phyloP scores from a whole-genome alignment of 805 yeast species.

The Candida stauntonica region DNA sequence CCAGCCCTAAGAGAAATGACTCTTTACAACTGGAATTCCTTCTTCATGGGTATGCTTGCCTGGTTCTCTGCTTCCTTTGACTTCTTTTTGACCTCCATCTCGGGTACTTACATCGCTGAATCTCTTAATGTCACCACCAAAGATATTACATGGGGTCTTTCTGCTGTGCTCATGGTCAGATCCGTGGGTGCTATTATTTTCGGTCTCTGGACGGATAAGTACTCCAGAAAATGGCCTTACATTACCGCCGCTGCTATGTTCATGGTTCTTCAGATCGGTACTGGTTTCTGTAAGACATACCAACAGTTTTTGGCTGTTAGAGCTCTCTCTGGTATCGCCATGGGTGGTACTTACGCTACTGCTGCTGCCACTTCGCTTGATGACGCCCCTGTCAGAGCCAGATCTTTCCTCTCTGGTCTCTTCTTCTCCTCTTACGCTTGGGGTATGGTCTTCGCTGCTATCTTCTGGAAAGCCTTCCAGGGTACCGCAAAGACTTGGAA shows the following conservation, averaged over 20 bases:
- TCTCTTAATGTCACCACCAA: slow-evolving; percentile 41
- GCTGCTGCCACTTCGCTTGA: slow-evolving; percentile 48
- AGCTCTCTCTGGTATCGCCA: slow-evolving; percentile 54
- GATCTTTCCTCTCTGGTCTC: slow-evolving; percentile 60
- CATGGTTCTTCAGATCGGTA: slow-evolving; percentile 54
- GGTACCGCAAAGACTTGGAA: slow-evolving; percentile 57
- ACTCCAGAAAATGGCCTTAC: slow-evolving; percentile 67
- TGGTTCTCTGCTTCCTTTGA: slow-evolving; percentile 78
- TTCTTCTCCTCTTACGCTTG: slow-evolving; percentile 58
- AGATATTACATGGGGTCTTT: slow-evolving; percentile 68
- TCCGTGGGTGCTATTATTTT: slow-evolving; percentile 67
- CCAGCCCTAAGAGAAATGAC: slow-evolving; percentile 36
- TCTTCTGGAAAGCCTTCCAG: slow-evolving; percentile 60
- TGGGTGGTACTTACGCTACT: slow-evolving; percentile 48
- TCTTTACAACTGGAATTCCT: slow-evolving; percentile 48
- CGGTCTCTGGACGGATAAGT: slow-evolving; percentile 57
- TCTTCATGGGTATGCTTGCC: slow-evolving; percentile 54
- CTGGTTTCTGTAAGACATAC: slow-evolving; percentile 56
- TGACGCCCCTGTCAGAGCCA: slow-evolving; percentile 57
- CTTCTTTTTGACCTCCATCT: slow-evolving; percentile 61
- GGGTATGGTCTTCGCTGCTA: slow-evolving; percentile 60
- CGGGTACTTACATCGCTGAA: slow-evolving; percentile 48
- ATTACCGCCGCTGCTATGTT: slow-evolving; percentile 48
- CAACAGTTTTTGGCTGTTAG: slow-evolving; percentile 58
- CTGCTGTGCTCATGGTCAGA: slow-evolving; percentile 67